Evolutionary conservation across 1,284 basidiomycete species (phyloP).

Genomic region (Volvariella volvacea): DNA sequence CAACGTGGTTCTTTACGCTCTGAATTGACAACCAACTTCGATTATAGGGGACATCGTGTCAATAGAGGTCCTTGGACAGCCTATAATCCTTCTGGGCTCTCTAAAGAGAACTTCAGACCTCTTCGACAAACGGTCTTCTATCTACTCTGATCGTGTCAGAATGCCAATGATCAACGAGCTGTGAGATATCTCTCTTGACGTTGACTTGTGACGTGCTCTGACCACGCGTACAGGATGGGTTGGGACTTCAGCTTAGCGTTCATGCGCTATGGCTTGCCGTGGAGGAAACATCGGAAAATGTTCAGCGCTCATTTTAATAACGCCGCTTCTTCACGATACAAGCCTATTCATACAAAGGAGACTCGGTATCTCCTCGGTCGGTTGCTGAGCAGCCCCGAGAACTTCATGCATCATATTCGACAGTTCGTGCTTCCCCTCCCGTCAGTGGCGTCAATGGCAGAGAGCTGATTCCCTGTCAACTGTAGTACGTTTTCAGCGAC

Average conservation of each 20-base stretch:
- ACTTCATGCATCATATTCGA: slow-evolving; percentile 9
- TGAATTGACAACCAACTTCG: background rate
- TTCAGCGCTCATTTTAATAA: slow-evolving; percentile 14
- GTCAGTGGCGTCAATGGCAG: background rate
- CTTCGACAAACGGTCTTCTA: slow-evolving; percentile 7
- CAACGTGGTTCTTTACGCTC: slow-evolving; percentile 6
- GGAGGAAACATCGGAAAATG: slow-evolving; percentile 12
- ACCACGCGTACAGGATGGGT: slow-evolving; percentile 4
- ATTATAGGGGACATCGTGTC: slow-evolving; percentile 6
- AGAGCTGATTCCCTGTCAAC: background rate
- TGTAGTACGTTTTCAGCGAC: slow-evolving; percentile 9
- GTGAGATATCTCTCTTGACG: slow-evolving; percentile 2
- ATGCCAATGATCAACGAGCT: slow-evolving; percentile 8
- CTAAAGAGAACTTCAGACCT: slow-evolving; percentile 6
- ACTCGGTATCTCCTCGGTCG: slow-evolving; percentile 6
- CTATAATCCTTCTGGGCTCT: slow-evolving; percentile 6
- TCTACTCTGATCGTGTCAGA: slow-evolving; percentile 7
- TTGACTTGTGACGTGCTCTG: background rate
- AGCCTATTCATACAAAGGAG: slow-evolving; percentile 5
- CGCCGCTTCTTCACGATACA: slow-evolving; percentile 1
- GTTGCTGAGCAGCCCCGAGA: slow-evolving; percentile 7
- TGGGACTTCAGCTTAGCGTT: slow-evolving; percentile 8
- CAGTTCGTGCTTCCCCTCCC: slow-evolving; percentile 7
- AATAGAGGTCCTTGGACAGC: slow-evolving; percentile 8
- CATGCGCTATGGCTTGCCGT: slow-evolving; percentile 11